Evolutionary conservation across 2,329 filamentous ascomycete genomes (phyloP).

Genomic region (Colletotrichum costaricense): DNA sequence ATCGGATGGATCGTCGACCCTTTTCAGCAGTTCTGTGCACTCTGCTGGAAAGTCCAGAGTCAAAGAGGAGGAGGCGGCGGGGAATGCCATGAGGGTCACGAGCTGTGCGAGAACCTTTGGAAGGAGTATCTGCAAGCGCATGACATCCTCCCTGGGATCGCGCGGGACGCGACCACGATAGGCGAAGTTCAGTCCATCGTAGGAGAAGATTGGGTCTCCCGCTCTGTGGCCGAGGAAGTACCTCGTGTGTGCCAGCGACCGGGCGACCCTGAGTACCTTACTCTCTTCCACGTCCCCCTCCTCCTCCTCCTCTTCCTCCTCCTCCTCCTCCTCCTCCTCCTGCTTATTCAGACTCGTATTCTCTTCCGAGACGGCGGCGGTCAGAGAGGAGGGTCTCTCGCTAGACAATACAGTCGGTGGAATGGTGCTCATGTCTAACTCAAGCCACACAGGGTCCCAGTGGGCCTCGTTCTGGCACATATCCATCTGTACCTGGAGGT

Average conservation of each 20-base stretch:
- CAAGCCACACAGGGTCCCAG: background rate
- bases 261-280: background rate
- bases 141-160: constrained; percentile 31
- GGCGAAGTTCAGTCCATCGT: constrained; percentile 22
- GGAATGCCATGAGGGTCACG: constrained; percentile 35
- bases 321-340: background rate
- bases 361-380: background rate
- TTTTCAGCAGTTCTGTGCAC: background rate
- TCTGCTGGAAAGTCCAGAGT: background rate
- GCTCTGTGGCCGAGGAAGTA: constrained; percentile 40
- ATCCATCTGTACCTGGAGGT: background rate
- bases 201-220: constrained; percentile 45
- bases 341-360: background rate
- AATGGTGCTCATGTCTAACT: background rate
- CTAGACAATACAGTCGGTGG: background rate
- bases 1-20: background rate
- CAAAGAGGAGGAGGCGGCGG: background rate
- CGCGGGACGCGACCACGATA: constrained; percentile 42
- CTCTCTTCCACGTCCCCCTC: background rate
- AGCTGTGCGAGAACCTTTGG: constrained; percentile 35
- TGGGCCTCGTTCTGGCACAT: background rate
- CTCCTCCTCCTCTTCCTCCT: background rate
- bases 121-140: constrained; percentile 33
- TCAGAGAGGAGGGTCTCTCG: background rate
- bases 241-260: background rate